Conservation (phyloP, 1,284 basidiomycete genomes). For the Microbotryomycetes sp. region DNA sequence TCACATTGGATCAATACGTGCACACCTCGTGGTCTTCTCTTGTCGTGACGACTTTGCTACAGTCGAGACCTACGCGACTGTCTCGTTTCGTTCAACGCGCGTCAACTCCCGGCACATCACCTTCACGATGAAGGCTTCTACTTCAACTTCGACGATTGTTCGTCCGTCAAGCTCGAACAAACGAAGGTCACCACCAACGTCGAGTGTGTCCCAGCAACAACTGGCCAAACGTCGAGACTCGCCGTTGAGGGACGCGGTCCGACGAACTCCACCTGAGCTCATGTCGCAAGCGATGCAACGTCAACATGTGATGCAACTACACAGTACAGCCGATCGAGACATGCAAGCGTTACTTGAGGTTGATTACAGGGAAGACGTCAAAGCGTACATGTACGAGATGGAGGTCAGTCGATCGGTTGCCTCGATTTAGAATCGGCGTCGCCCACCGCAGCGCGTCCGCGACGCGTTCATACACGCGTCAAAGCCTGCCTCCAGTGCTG, state of each 20-base stretch:
- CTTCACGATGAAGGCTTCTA: not conserved
- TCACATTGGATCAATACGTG: too few species aligned
- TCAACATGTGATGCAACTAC: constrained; percentile 9
- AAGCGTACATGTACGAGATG: constrained; percentile 91
- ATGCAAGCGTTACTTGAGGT: constrained; percentile 59
- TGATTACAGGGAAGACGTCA: constrained; percentile 90
- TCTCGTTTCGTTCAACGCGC: too few species aligned
- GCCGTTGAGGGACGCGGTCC: constrained; percentile 15
- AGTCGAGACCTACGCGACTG: too few species aligned
- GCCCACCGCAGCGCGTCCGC: not conserved
- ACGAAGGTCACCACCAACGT: constrained; percentile 18
- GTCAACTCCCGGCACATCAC: too few species aligned
- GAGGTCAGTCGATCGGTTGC: constrained; percentile 64
- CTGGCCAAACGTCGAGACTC: constrained; percentile 15
- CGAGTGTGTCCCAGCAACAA: constrained; percentile 5
- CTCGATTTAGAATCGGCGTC: not conserved
- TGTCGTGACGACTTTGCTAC: not conserved
- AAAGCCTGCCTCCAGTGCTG: too few species aligned
- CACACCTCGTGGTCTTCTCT: too few species aligned
- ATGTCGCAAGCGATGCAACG: constrained; percentile 29
- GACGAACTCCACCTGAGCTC: constrained; percentile 19
- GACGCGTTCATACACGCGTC: not conserved
- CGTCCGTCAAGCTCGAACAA: constrained; percentile 9
- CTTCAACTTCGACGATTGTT: constrained; percentile 1
- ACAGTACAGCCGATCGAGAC: constrained; percentile 37